Evolutionary conservation across 164 flowering plant species (phyloP).

Genomic region (Brasenia schreberi): DNA sequence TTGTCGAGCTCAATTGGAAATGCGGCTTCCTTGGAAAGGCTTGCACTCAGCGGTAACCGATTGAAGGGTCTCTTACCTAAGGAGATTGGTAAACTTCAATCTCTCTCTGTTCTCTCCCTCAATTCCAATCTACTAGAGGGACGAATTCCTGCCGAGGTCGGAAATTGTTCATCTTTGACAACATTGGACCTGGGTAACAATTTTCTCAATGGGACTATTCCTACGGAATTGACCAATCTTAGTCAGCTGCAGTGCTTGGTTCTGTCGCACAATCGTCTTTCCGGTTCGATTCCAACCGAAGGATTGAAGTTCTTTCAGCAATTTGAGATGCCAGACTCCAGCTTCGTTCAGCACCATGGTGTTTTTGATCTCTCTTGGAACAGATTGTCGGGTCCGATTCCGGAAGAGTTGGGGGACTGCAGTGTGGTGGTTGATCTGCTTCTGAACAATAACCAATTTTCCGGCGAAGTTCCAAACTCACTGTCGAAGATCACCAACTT

Average conservation of each 20-base stretch:
- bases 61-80: constrained; percentile 42
- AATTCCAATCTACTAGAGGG: constrained; percentile 48
- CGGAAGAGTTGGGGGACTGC: constrained; percentile 56
- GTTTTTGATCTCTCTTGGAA: constrained; percentile 62
- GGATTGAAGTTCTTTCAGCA: constrained; percentile 37
- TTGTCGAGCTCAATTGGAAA: constrained; percentile 43
- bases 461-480: constrained; percentile 52
- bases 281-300: constrained; percentile 47
- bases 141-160: constrained; percentile 38
- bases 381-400: constrained; percentile 44
- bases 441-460: constrained; percentile 45
- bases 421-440: constrained; percentile 42
- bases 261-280: constrained; percentile 52
- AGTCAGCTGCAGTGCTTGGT: constrained; percentile 58
- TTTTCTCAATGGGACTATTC: constrained; percentile 16
- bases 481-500: constrained; percentile 41
- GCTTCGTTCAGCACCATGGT: constrained; percentile 67
- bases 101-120: constrained; percentile 47
- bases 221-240: constrained; percentile 16
- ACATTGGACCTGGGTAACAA: constrained; percentile 67
- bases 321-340: constrained; percentile 43
- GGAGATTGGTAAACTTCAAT: constrained; percentile 43
- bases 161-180: constrained; percentile 33
- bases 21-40: constrained; percentile 29
- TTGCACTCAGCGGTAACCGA: constrained; percentile 41